Base-by-base conservation (phyloP, 2,329 filamentous ascomycete genomes). In the Xylaria sp. region DNA sequence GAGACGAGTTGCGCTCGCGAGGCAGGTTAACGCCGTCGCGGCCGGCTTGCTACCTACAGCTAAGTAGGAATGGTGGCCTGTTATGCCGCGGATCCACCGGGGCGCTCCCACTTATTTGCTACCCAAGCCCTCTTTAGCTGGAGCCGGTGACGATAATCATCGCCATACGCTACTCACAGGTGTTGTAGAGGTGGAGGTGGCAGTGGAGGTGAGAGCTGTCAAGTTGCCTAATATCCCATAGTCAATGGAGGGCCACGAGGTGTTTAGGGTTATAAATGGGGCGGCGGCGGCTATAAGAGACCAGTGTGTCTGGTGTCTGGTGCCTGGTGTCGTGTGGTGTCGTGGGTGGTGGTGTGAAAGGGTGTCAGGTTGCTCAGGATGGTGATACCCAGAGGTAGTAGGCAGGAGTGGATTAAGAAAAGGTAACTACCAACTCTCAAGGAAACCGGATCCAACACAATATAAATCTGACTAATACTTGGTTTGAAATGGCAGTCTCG, bases 91-190 rank as follows among this genome's bases (percentile, higher is more conserved):
- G 52, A 64, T 72, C 65, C 69, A 72, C 68, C 59, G n/a, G n/a
- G 51, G 48, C 13, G 41, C 52, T 69, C 55, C 65, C 70, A 71
- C 70, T 69, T 60, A 51, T 65, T 67, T 71, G 69, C 69, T 65
- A 65, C 65, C 68, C 52, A 63, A 64, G 46, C 51, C 60, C 60
- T 60, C 56, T 71, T 66, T 72, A 65, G 67, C 66, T 69, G 54
- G 66, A 66, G 64, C 60, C 44, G 28, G 66, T 57, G 69, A 65
- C 9, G 67, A 63, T 61, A 67, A 52, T 65, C 67, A 59, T 58
- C 39, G 55, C 56, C 68, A 66, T 63, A 41, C 44, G 58, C 46
- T 63, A 54, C 39, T 69, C 41, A 58, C 56, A 65, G 58, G 61
- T 71, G 65, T 69, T 65, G 69, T 52, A 23, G n/a, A 65, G 44